Conservation (phyloP, 495 filamentous ascomycete species). For the Lasiosphaeriaceae sp. region DNA sequence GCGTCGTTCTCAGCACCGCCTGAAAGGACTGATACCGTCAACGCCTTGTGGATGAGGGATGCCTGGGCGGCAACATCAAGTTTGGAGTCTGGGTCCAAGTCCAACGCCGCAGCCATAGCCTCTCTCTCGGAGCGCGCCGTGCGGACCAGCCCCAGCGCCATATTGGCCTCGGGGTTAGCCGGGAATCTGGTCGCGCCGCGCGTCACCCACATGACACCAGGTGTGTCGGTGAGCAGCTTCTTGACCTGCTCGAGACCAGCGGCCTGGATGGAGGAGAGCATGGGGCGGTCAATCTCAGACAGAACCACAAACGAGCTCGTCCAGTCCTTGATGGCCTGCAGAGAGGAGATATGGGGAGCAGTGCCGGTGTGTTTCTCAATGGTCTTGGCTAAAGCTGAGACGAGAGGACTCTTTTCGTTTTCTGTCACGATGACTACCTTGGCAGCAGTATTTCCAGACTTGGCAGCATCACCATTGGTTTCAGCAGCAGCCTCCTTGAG, state of each 20-base stretch:
- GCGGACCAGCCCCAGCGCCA: conserved; percentile 37
- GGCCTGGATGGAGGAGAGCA: conserved; percentile 24
- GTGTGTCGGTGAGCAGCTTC: conserved; percentile 32
- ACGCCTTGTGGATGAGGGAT: conserved; percentile 26
- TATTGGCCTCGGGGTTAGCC: conserved; percentile 30
- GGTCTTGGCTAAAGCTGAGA: conserved; percentile 26
- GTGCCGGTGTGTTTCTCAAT: conserved; percentile 32
- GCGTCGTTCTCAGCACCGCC: conserved; percentile 18
- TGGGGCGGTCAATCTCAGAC: conserved; percentile 24
- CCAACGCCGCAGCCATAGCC: conserved; percentile 31
- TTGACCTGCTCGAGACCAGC: conserved; percentile 32
- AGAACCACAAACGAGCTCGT: conserved; percentile 28
- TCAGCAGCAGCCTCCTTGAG: conserved; percentile 10
- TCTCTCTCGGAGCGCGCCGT: conserved; percentile 34
- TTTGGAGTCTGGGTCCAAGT: conserved; percentile 29
- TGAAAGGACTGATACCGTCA: conserved; percentile 20
- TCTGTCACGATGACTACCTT: conserved; percentile 38
- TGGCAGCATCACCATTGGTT: conserved; percentile 8
- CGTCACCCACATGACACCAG: conserved; percentile 40
- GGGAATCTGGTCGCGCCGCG: conserved; percentile 35
- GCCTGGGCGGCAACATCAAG: conserved; percentile 24
- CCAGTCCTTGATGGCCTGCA: conserved; percentile 22
- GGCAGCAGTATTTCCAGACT: conserved; percentile 8
- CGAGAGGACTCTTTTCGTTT: conserved; percentile 33
- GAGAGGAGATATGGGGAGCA: conserved; percentile 21